These are phyloP conservation scores for Ogataea salicorniae DNA, from an alignment of 805 yeast species.

Conservation along the genomic window DNA sequence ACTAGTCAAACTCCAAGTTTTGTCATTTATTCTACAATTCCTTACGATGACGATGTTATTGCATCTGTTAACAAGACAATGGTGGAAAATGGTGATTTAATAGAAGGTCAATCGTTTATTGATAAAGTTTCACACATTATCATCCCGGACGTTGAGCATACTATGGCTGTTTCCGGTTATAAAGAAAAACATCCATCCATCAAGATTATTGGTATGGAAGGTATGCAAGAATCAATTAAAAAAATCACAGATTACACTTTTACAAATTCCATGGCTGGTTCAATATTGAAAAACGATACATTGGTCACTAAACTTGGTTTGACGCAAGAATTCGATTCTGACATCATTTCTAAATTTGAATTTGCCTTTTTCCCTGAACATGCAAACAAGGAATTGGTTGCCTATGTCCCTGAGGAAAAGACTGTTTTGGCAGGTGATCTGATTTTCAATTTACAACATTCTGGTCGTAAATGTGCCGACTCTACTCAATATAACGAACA, in stretches of 20 bases:
- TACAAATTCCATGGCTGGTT: constrained; percentile 32
- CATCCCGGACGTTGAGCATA: constrained; percentile 62
- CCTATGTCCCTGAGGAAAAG: constrained; percentile 42
- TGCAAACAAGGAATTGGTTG: constrained; percentile 53
- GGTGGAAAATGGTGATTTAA: constrained; percentile 21
- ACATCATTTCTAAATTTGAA: constrained; percentile 38
- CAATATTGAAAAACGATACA: constrained; percentile 27
- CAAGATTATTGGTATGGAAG: constrained; percentile 51
- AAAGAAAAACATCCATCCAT: constrained; percentile 44
- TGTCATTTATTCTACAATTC: constrained; percentile 55
- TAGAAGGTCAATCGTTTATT: constrained; percentile 30
- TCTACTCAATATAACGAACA: constrained; percentile 39
- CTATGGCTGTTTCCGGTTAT: constrained; percentile 54
- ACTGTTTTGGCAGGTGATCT: constrained; percentile 56
- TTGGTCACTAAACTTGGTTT: constrained; percentile 32
- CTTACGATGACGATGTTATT: constrained; percentile 43
- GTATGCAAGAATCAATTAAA: constrained; percentile 31
- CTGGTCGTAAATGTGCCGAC: constrained; percentile 36
- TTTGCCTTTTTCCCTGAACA: constrained; percentile 55
- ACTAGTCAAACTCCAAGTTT: constrained; percentile 28
- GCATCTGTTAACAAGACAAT: constrained; percentile 31
- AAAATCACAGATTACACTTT: constrained; percentile 38
- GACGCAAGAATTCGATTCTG: constrained; percentile 11
- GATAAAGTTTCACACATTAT: constrained; percentile 44
- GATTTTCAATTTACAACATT: constrained; percentile 50